phyloP scores from a whole-genome alignment of 148 eudicot species.

The Camellia japonica region DNA sequence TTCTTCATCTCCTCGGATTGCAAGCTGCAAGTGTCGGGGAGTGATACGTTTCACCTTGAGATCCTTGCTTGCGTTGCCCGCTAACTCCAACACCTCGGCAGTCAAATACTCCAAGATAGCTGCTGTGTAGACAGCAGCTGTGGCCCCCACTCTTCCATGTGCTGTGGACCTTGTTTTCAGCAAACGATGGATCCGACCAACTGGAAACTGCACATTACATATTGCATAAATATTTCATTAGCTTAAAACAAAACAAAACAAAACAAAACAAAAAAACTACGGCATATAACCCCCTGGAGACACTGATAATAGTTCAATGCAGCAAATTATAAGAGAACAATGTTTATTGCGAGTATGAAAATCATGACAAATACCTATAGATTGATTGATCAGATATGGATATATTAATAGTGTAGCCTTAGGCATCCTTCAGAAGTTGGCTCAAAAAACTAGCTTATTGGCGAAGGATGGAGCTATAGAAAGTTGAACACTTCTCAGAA shows the following conservation, averaged over 20 bases:
- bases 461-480: no score
- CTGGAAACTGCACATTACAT: not conserved
- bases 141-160: not conserved
- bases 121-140: not conserved
- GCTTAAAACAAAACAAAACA: no score
- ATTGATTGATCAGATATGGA: no score
- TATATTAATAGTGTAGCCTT: no score
- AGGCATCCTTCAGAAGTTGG: no score
- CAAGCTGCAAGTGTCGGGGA: not conserved
- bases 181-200: not conserved
- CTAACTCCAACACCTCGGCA: not conserved
- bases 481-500: no score
- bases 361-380: not conserved
- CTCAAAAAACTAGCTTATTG: no score
- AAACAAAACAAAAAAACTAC: not conserved
- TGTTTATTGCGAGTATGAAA: not conserved
- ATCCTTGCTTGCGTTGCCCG: not conserved
- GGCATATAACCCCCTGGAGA: not conserved
- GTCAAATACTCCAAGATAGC: not conserved
- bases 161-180: not conserved
- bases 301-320: not conserved
- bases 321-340: not conserved
- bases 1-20: not conserved
- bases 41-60: not conserved
- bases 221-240: not conserved